Evolutionary conservation across 805 yeast species (phyloP), one percentile per base, ranked within the genome.

Genomic region (Yamadazyma nakazawae): DNA sequence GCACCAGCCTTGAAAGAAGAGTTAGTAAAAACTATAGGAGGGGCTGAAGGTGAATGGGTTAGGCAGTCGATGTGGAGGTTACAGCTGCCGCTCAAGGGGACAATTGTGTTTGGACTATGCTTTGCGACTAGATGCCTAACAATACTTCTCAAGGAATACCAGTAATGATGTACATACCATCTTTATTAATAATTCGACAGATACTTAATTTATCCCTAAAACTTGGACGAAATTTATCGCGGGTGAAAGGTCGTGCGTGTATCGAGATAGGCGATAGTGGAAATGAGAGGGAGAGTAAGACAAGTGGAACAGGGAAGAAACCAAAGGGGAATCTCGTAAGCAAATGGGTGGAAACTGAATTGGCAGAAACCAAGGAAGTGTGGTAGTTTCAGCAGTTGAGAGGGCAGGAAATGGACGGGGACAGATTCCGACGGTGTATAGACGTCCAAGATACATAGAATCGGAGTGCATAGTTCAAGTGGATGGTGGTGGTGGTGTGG

Each of bases 1-100:
- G 96, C 96, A 73, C 97, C 97, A 68, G 97, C 97, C 97, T 80
- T 51, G n/a, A 13, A 13, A 12, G 51, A 11, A 10, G 11, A 12
- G 32, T 28, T 28, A 28, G 32, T 28, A 28, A 13, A 7, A 13
- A 28, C 32, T 12, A 10, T 13, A 4, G n/a, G n/a, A 28, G 32
- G 32, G 3, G n/a, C n/a, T n/a, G 32, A 28, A 13, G 11, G 32
- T 28, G n/a, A 28, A 21, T n/a, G n/a, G n/a, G n/a, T n/a, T n/a
- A 21, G 24, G 24, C 4, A 21, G 4, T 21, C 6, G 24, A 21
- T 21, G 24, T 21, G 24, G 7, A 21, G 24, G 6, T 7, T 21
- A 7, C 24, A 7, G 24, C 4, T 7, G 6, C 24, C 24, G 24
- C 6, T 21, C 6, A 21, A 21, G 6, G 24, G 4, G 24, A 7